Evolutionary conservation across 2,329 filamentous ascomycete genomes (phyloP).

Genomic region (Aspergillus felis): DNA sequence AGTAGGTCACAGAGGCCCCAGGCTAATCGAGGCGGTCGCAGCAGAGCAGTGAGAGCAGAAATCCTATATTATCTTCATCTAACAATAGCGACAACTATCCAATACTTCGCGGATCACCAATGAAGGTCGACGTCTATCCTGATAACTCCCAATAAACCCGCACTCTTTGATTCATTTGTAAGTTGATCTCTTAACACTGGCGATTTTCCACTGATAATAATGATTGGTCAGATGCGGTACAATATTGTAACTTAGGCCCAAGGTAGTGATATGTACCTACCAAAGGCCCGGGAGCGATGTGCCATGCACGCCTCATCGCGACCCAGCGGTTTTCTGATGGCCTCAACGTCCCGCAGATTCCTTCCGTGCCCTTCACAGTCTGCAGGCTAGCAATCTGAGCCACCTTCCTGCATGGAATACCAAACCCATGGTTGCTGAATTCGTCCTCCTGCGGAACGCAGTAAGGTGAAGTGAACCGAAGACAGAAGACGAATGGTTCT

Average conservation of each 20-base stretch:
- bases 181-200: background rate
- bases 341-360: background rate
- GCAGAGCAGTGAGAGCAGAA: background rate
- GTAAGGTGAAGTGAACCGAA: slow-evolving; percentile 9
- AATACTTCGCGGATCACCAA: background rate
- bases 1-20: background rate
- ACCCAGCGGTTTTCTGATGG: background rate
- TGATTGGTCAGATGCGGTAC: background rate
- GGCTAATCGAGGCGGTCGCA: background rate
- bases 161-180: background rate
- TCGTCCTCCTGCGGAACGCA: background rate
- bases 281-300: background rate
- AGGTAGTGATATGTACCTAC: background rate
- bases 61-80: background rate
- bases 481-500: slow-evolving; percentile 1
- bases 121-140: background rate
- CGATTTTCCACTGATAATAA: too few relatives aligned
- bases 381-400: background rate
- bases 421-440: slow-evolving; percentile 2
- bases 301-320: background rate
- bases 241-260: background rate
- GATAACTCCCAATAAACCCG: background rate
- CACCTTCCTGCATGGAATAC: background rate
- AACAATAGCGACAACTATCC: background rate
- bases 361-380: background rate